Percentiles rank a stretch among this genome's conserved stretches.
Evolutionary conservation across 2,329 filamentous ascomycete species (phyloP).

Genomic region (Aspergillus udagawae): DNA sequence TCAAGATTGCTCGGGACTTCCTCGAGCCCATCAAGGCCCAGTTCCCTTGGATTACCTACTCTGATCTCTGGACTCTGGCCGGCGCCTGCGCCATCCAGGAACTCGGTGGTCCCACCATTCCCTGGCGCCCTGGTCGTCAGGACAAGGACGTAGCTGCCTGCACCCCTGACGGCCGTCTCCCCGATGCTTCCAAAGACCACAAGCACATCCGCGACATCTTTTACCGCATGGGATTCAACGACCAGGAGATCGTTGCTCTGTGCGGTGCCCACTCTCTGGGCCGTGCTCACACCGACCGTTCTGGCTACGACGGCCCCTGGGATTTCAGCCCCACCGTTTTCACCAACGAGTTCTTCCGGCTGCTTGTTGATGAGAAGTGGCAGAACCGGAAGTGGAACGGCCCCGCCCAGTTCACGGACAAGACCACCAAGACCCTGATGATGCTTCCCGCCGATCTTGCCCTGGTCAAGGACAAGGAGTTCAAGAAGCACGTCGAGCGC

Average conservation of each 20-base stretch:
- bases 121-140: slow-evolving; percentile 79
- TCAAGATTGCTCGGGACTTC: slow-evolving; percentile 84
- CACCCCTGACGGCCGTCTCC: slow-evolving; percentile 88
- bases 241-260: slow-evolving; percentile 92
- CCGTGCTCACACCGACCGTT: slow-evolving; percentile 84
- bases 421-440: slow-evolving; percentile 83
- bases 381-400: slow-evolving; percentile 86
- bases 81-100: slow-evolving; percentile 88
- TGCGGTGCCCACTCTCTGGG: slow-evolving; percentile 81
- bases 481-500: slow-evolving; percentile 73
- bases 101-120: slow-evolving; percentile 83
- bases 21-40: slow-evolving; percentile 84
- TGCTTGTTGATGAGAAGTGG: slow-evolving; percentile 92
- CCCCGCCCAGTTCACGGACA: slow-evolving; percentile 86
- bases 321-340: slow-evolving; percentile 86
- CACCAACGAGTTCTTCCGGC: slow-evolving; percentile 91
- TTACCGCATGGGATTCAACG: slow-evolving; percentile 94
- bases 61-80: slow-evolving; percentile 90
- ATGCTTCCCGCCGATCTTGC: slow-evolving; percentile 94
- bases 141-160: slow-evolving; percentile 79
- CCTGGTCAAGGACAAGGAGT: slow-evolving; percentile 80
- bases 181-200: slow-evolving; percentile 73
- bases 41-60: slow-evolving; percentile 95
- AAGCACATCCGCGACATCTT: slow-evolving; percentile 90
- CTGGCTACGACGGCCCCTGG: slow-evolving; percentile 85